Evolutionary conservation across 2,329 filamentous ascomycete genomes (phyloP), one percentile per base, ranked within the genome.

Genomic region (Colletotrichum plurivorum): DNA sequence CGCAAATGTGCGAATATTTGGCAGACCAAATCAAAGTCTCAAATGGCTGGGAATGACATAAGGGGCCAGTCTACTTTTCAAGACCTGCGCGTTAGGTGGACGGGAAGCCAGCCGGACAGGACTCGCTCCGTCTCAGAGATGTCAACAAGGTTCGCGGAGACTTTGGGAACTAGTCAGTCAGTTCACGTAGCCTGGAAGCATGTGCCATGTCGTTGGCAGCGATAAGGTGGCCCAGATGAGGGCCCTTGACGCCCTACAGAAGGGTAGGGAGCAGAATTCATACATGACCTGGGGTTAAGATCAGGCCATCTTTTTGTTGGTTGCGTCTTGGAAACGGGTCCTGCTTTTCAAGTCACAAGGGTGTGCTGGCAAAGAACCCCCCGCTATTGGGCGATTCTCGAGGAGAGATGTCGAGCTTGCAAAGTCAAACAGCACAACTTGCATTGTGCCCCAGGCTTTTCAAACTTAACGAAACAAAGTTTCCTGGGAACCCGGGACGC

Each of bases 91-190:
- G 4, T 12, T 18, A 9, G 15, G 45, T 6, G 20, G 12, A 2
- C 15, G 15, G 9, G 12, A 1, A 5, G 3, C 2, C 20, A n/a
- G 5, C 31, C 41, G 15, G 20, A n/a, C 43, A 55, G 15, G 15
- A 39, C 12, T 27, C 15, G 18, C 25, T 46, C 41, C n/a, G 25
- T n/a, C 12, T 18, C 18, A 15, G 43, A n/a, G 41, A 8, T 13
- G 16, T 25, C 8, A 41, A 51, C n/a, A 62, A 16, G 45, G 57
- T 67, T 67, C 31, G 10, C 3, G 22, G 10, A 2, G 9, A n/a
- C 15, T 8, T 20, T 7, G 8, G 43, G 20, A 49, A 56, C 57
- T 56, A 62, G 63, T 62, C 63, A 67, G 49, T 15, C 22, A 39
- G 6, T 48, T 13, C n/a, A 15, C n/a, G 25, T 55, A 10, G 31